Base-by-base conservation (phyloP, 106 monocot species). In the Iris macrosiphon region DNA sequence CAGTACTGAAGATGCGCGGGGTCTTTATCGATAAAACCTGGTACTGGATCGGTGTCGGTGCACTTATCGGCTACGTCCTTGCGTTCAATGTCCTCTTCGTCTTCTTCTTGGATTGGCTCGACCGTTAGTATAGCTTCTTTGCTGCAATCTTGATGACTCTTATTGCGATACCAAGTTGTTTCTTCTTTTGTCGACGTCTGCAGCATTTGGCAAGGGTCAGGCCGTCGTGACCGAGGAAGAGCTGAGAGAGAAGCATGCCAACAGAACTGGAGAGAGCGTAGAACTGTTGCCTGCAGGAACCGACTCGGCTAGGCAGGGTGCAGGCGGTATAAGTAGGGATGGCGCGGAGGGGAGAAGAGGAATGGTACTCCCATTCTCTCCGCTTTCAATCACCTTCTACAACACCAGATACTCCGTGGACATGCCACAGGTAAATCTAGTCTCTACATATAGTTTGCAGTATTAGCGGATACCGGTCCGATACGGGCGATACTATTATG, bases 1-100 rank as follows among this genome's bases (percentile, higher is more conserved):
- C 42, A 23, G 13, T 75, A 27, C 28, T 75, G 19, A 58, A 57
- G 46, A 10, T 17, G 15, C 60, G 67, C 22, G 74, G 74, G n/a
- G 48, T 74, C 11, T 66, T 74, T 30, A 45, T 66, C 23, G 62
- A 68, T 52, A n/a, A 45, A 20, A 63, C 68, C 29, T 68, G 68
- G 75, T 75, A 63, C 22, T 75, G 75, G 75, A 75, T 75, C 51
- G 61, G 62, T 32, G 47, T 69, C 3, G 75, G 41, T 0, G 62
- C 57, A 44, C 49, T 75, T 30, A 20, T 62, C 14, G 68, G 75
- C 45, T 75, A 62, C 18, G 43, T 62, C 28, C 22, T 75, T 28
- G 31, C 69, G n/a, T 58, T 75, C 62, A 75, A 75, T 33, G 14
- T 16, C 33, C 57, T 68, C 43, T 68, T 53, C 40, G 29, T 63